These are phyloP conservation scores for Gynochthodes officinalis DNA, from an alignment of 257 asterid species.

Conservation along the genomic window DNA sequence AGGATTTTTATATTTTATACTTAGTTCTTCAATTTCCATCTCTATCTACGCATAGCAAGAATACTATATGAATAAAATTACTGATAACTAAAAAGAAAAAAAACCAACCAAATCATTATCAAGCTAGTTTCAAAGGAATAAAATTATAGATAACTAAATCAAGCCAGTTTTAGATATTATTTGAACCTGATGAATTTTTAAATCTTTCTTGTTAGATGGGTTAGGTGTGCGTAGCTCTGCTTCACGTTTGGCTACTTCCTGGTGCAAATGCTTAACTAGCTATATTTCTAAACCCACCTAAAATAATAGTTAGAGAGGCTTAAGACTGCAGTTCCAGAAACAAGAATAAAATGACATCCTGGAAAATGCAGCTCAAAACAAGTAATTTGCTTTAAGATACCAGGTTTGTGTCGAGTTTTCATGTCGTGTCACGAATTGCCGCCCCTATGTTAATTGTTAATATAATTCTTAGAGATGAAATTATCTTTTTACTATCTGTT, in stretches of 20 bases:
- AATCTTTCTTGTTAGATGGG: slow-evolving; percentile 63
- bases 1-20: too few relatives aligned
- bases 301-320: slow-evolving; percentile 12
- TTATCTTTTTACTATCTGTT: too few relatives aligned
- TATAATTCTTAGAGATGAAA: too few relatives aligned
- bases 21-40: slow-evolving; percentile 85
- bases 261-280: slow-evolving; percentile 90
- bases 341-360: neutral
- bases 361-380: neutral
- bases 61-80: slow-evolving; percentile 7
- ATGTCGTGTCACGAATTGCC: too few relatives aligned
- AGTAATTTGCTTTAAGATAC: slow-evolving; percentile 29
- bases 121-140: too few relatives aligned
- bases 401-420: too few relatives aligned
- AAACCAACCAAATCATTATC: neutral
- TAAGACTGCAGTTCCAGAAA: slow-evolving; percentile 5
- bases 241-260: slow-evolving; percentile 93
- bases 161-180: slow-evolving; percentile 9
- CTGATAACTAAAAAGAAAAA: neutral
- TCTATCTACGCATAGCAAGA: slow-evolving; percentile 58
- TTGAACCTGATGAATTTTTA: slow-evolving; percentile 69
- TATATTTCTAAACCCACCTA: slow-evolving; percentile 92
- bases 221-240: slow-evolving; percentile 88
- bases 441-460: too few relatives aligned
- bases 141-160: too few relatives aligned